phyloP scores from a whole-genome alignment of 2,329 filamentous ascomycete genomes.

The Botryotinia globosa region DNA sequence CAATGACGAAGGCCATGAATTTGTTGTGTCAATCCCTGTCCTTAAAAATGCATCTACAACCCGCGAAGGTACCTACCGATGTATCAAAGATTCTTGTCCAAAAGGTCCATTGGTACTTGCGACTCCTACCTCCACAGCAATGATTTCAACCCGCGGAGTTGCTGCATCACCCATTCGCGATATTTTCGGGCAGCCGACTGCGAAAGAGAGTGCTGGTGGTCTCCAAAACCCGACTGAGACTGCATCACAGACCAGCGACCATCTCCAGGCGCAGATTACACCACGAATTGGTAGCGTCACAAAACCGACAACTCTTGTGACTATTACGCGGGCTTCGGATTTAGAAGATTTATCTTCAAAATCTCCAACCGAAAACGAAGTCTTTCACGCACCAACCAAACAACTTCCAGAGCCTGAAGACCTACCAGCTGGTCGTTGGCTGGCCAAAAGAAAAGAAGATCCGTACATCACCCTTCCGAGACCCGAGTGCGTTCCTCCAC shows the following conservation, averaged over 20 bases:
- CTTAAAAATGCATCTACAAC: background rate
- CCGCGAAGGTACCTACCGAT: background rate
- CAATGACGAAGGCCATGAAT: slow-evolving; percentile 10
- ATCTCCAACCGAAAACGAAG: background rate
- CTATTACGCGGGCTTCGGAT: background rate
- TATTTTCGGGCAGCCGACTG: background rate
- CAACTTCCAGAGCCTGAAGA: slow-evolving; percentile 2
- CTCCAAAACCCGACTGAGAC: background rate
- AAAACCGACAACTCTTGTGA: background rate
- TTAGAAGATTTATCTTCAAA: background rate
- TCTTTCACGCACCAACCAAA: background rate
- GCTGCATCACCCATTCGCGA: background rate
- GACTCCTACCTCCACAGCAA: background rate
- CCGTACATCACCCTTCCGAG: background rate
- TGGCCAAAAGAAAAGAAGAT: background rate
- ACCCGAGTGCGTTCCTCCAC: background rate
- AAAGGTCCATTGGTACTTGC: background rate
- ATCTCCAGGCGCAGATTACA: background rate
- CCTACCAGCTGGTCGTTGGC: slow-evolving; percentile 4
- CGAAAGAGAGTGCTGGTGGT: too few species aligned
- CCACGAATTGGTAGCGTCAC: background rate
- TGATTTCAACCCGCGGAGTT: background rate
- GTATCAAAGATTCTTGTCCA: slow-evolving; percentile 1
- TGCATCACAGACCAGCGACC: background rate
- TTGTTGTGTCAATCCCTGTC: background rate